These are phyloP conservation scores for Psilocybe mexicana DNA, from an alignment of 1,284 basidiomycete genomes.

Conservation along the genomic window DNA sequence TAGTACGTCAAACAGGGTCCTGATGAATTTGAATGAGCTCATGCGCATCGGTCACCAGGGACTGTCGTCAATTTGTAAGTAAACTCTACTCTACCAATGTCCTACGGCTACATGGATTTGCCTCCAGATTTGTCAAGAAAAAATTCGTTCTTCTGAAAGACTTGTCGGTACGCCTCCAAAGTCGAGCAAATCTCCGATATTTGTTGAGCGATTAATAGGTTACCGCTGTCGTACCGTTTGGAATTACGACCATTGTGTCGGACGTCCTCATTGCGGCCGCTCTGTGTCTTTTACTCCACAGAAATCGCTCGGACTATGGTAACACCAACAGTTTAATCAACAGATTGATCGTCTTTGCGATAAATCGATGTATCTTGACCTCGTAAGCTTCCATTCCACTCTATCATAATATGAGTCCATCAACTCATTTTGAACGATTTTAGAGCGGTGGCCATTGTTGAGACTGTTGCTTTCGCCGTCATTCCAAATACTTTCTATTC, in stretches of 20 bases:
- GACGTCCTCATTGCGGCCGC: constrained; percentile 42
- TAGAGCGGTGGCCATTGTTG: constrained; percentile 41
- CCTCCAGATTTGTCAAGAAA: constrained; percentile 34
- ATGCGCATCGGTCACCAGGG: constrained; percentile 22
- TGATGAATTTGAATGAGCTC: neutral
- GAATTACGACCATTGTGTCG: constrained; percentile 38
- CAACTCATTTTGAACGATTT: constrained; percentile 3
- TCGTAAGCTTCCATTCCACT: constrained; percentile 33
- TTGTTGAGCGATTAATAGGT: constrained; percentile 20
- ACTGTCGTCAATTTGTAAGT: constrained; percentile 38
- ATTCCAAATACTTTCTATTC: constrained; percentile 42
- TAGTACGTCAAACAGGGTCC: constrained; percentile 24
- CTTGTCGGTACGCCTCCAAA: constrained; percentile 29
- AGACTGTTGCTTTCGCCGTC: constrained; percentile 41
- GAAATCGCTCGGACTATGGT: constrained; percentile 36
- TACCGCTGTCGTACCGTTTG: constrained; percentile 39
- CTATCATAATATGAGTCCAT: neutral
- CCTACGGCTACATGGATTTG: neutral
- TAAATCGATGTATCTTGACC: constrained; percentile 47
- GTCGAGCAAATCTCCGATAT: neutral
- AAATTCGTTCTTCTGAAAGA: constrained; percentile 34
- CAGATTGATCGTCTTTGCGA: constrained; percentile 43
- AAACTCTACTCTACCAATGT: neutral
- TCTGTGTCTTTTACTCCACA: constrained; percentile 39
- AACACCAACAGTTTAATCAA: constrained; percentile 44